These are phyloP conservation scores for Neopestalotiopsis rosae DNA, from an alignment of 2,329 filamentous ascomycete species.

Conservation along the genomic window DNA sequence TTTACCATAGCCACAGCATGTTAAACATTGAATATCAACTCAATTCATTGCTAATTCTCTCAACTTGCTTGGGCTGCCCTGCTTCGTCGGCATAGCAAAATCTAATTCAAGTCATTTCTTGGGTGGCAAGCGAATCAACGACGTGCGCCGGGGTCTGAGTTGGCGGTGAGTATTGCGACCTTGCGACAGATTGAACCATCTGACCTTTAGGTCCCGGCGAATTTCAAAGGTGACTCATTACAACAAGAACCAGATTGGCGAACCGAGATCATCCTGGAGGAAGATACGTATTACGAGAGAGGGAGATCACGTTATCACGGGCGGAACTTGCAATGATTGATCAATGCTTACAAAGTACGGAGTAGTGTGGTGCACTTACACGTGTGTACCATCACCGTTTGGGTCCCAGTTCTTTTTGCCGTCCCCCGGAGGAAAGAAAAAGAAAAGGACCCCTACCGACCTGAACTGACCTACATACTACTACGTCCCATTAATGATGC, in stretches of 20 bases:
- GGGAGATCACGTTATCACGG: conserved; percentile 2
- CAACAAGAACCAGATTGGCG: background rate
- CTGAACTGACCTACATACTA: no score
- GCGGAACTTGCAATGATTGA: background rate
- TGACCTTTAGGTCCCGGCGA: background rate
- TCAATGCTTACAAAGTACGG: no score
- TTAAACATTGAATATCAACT: background rate
- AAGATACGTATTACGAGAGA: background rate
- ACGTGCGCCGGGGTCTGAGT: background rate
- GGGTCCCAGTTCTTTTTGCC: no score
- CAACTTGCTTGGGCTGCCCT: background rate
- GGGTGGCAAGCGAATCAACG: background rate
- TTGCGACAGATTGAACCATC: background rate
- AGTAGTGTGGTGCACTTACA: no score
- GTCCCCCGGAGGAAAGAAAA: no score
- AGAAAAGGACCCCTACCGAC: no score
- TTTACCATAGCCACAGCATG: background rate
- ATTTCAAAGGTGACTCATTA: background rate
- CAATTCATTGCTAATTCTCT: background rate
- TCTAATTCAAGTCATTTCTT: background rate
- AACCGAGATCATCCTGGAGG: background rate
- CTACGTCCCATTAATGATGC: no score
- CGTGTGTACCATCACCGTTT: no score
- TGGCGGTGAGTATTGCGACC: conserved; percentile 1
- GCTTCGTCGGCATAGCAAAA: background rate